Evolutionary conservation across 179 eudicot species (phyloP), one percentile per base, ranked within the genome.

Genomic region (Beta corolliflora): DNA sequence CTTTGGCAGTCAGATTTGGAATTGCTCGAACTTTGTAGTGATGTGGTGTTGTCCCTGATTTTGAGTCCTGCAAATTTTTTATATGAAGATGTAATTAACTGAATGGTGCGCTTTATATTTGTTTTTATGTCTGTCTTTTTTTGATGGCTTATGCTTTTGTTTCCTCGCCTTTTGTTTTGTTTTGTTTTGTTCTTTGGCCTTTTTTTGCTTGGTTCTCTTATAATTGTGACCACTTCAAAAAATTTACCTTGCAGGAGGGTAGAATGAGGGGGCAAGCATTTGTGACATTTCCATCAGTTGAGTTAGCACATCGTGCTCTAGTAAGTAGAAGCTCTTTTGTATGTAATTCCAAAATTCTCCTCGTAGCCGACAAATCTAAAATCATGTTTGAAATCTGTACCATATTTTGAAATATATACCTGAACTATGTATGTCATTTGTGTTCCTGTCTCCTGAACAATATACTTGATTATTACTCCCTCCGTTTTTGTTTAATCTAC

Each of bases 191-290:
- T 12, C 55, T 9, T 71, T 7, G 14, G 12, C 7, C n/a, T 25
- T 53, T 53, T 3, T 73, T 53, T 64, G 31, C 8, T 25, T 52
- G 4, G 16, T 29, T 2, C 23, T 50, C 7, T 77, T 14, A 18
- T 66, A 11, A 7, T 31, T 14, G 10, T 64, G 29, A 21, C 25
- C 41, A 25, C 15, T 13, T 25, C 73, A 29, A 82, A 61, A 67
- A 19, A 60, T 11, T 18, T 75, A 23, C 74, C 50, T 85, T 87
- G 63, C 84, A 94, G 98, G 99, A 94, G 81, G 98, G 99, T 80
- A 91, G 99, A 86, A 96, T 96, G 99, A 89, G 97, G 81, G 98
- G 98, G 67, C 98, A 96, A 91, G 97, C 98, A n/a, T 96, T 96
- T 88, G 89, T 94, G 77, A 96, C 98, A 13, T 96, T 96, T 89